These are phyloP conservation scores for Nigrograna mackinnonii DNA, from an alignment of 2,329 filamentous ascomycete species.

Conservation along the genomic window DNA sequence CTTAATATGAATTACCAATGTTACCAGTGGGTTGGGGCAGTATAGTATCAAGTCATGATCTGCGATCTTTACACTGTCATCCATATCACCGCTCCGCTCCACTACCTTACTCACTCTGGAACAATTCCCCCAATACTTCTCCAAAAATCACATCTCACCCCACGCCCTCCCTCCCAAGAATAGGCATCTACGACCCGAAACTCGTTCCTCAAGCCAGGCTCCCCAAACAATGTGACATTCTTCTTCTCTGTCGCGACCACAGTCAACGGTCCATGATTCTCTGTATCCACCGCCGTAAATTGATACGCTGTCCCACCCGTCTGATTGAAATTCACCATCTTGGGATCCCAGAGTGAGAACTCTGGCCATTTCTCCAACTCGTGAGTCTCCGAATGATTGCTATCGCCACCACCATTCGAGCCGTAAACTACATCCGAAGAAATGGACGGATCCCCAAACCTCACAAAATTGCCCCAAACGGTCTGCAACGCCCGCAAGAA, in stretches of 20 bases:
- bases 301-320: conserved; percentile 16
- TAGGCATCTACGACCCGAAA: conserved; percentile 21
- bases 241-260: not conserved
- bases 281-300: not conserved
- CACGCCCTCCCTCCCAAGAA: conserved; percentile 24
- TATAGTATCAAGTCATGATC: too few species aligned
- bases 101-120: conserved; percentile 13
- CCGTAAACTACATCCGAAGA: conserved; percentile 7
- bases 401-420: conserved; percentile 6
- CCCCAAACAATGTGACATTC: conserved; percentile 11
- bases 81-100: too few species aligned
- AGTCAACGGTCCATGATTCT: not conserved
- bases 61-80: too few species aligned
- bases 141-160: conserved; percentile 25
- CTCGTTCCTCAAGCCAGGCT: conserved; percentile 16
- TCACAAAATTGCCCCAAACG: conserved; percentile 22
- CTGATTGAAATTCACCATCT: conserved; percentile 22
- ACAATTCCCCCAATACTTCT: conserved; percentile 15
- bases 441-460: conserved; percentile 13
- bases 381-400: conserved; percentile 3
- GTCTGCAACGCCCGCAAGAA: conserved; percentile 11
- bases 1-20: too few species aligned
- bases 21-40: too few species aligned
- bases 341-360: conserved; percentile 3
- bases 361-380: conserved; percentile 16